Evolutionary conservation across 495 filamentous ascomycete species (phyloP), one percentile per base, ranked within the genome.

Genomic region (Choiromyces venosus): DNA sequence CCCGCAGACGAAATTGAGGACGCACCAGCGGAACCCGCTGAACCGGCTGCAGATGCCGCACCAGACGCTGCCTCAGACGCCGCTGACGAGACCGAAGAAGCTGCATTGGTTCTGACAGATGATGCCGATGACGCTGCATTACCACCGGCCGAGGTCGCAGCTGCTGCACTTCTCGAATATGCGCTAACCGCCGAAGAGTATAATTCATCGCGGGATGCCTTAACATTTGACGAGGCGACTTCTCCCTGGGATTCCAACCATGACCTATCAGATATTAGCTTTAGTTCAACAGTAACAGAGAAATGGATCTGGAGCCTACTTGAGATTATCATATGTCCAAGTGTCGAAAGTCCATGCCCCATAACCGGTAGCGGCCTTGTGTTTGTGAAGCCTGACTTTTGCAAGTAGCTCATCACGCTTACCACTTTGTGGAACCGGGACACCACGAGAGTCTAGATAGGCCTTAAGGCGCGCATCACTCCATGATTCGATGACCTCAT

Each of bases 331-430:
- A 73, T 87, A 87, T 14, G 90, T 91, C 85, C 91, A 91, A 68
- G 92, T 93, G 77, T 95, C 91, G 82, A 93, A 95, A 40, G 89
- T 94, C 91, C 92, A 94, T 33, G 91, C 89, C 71, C 85, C 90
- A 84, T 86, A 93, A 46, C 89, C 89, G 74, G 85, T 86, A 36
- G 90, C 86, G 68, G 89, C 91, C 85, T 90, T 91, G 85, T 93
- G 90, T 66, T 87, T 85, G 78, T 91, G 85, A 71, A 89, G 86
- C 72, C 92, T 88, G 8, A 94, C 92, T 72, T 89, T 84, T 38
- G 92, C 90, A 52, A 93, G 82, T 35, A 96, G 90, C 83, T 96
- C 90, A 77, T 94, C 91, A 66, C 87, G 89, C 85, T 91, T 93
- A 71, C 88, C 87, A 65, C 82, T 84, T 77, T 96, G 92, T 10